phyloP scores from a whole-genome alignment of 2,329 filamentous ascomycete genomes.

The Nothophaeocryptopus gaeumannii region DNA sequence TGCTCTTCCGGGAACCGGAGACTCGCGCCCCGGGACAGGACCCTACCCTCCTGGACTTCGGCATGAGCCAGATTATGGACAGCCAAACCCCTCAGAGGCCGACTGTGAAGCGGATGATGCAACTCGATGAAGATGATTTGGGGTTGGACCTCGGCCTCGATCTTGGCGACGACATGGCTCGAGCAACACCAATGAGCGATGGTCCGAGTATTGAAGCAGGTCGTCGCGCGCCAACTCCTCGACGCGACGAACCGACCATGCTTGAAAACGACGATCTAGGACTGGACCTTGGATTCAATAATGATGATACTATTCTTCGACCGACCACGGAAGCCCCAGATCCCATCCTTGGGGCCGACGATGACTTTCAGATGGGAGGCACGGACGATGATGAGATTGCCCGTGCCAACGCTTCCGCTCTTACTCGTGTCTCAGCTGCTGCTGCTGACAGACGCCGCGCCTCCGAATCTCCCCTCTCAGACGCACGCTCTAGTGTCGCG shows the following conservation, averaged over 20 bases:
- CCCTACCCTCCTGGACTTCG: constrained; percentile 53
- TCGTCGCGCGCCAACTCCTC: constrained; percentile 69
- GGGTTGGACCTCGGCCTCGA: constrained; percentile 65
- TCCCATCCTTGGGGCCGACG: constrained; percentile 28
- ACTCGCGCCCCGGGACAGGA: constrained; percentile 37
- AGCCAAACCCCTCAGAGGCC: constrained; percentile 31
- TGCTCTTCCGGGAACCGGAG: constrained; percentile 58
- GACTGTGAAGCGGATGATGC: constrained; percentile 23
- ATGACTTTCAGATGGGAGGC: constrained; percentile 45
- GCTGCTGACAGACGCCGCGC: constrained; percentile 41
- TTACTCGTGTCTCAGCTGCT: constrained; percentile 44
- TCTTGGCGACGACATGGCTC: constrained; percentile 38
- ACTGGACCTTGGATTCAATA: constrained; percentile 44
- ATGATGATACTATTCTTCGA: constrained; percentile 30
- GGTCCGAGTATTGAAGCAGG: constrained; percentile 75
- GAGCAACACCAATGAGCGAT: constrained; percentile 26
- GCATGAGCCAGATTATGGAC: constrained; percentile 70
- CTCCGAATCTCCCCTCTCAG: constrained; percentile 55
- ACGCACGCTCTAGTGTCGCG: constrained; percentile 50
- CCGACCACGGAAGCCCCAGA: constrained; percentile 16
- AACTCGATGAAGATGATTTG: constrained; percentile 57
- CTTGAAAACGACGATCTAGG: constrained; percentile 58
- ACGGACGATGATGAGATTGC: constrained; percentile 38
- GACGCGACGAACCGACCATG: constrained; percentile 56
- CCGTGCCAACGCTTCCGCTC: constrained; percentile 40